Percentiles rank a stretch among this genome's conserved stretches.
These are phyloP conservation scores for Globisporangium parvum DNA, from an alignment of 352 stramenopile species.

Conservation along the genomic window DNA sequence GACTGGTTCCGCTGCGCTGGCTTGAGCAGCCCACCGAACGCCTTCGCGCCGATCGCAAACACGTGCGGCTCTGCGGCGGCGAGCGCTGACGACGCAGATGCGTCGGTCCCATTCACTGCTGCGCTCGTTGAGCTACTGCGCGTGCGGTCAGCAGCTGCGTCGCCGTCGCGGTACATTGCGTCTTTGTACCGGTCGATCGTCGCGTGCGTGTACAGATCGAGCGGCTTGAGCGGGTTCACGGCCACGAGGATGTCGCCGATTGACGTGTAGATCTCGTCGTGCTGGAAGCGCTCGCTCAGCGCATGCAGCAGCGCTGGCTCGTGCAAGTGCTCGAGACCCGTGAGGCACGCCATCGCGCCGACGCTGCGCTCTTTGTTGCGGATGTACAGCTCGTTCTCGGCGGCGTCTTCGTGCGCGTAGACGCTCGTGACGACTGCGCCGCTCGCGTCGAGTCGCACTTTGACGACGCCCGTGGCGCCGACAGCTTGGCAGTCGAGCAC, in stretches of 20 bases:
- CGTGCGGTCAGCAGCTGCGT: neutral
- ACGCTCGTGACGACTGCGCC: constrained; percentile 37
- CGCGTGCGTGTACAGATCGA: constrained; percentile 55
- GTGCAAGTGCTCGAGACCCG: constrained; percentile 75
- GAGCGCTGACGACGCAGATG: constrained; percentile 6
- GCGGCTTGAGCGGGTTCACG: constrained; percentile 76
- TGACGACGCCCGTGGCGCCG: constrained; percentile 25
- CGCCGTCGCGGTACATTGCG: constrained; percentile 23
- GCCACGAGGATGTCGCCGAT: constrained; percentile 84
- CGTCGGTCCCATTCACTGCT: constrained; percentile 4
- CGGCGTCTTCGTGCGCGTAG: constrained; percentile 23
- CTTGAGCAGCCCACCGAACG: constrained; percentile 72
- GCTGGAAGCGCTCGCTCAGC: constrained; percentile 63
- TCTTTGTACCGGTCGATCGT: constrained; percentile 68
- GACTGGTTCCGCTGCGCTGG: constrained; percentile 33
- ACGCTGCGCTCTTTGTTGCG: constrained; percentile 66
- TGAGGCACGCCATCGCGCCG: constrained; percentile 53
- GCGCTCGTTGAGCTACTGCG: constrained; percentile 7
- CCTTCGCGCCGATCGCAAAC: constrained; percentile 86
- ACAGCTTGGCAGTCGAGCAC: constrained; percentile 64
- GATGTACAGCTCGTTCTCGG: constrained; percentile 45
- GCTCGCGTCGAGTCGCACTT: constrained; percentile 35
- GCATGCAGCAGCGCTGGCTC: constrained; percentile 78
- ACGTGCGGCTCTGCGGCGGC: constrained; percentile 55
- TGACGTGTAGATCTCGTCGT: constrained; percentile 83